Base-by-base conservation (phyloP, 83 land plant species). In the Isoetes engelmannii region DNA sequence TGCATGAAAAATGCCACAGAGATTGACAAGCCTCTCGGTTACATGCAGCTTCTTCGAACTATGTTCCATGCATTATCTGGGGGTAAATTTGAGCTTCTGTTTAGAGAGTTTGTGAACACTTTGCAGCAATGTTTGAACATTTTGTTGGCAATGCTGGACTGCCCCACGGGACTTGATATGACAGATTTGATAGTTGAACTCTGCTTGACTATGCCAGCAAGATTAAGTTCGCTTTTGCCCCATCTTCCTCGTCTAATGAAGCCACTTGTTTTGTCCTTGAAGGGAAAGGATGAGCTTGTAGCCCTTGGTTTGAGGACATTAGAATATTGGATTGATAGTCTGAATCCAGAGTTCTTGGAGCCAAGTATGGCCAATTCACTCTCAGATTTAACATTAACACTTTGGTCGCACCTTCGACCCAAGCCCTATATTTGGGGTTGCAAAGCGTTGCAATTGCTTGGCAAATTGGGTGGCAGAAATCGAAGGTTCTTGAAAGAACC, bases 271-370 rank as follows among this genome's bases (percentile, higher is more conserved):
- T 65, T 92, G 63, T 89, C 92, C 62, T 82, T 95, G 15, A 91
- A 89, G 63, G 97, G 99, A 57, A 92, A 78, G 73, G 95, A 95
- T 75, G 99, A 95, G 7, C 89, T 95, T 13, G 84, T 92, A 8
- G 75, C 77, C 50, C 69, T 95, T 58, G 97, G 94, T 13, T 79
- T 91, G 37, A 80, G 97, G 59, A 95, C 99, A 21, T 86, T 95
- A 49, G 99, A 95, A 62, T 89, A 82, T 59, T 95, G 99, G 99
- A 90, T 95, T 57, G 97, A 95, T 69, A 95, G 99, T 67, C 74
- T 95, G n/a, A 95, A 91, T 79, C 99, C 99, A 63, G 99, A 92
- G 69, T 95, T 95, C 72, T 73, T 95, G 77, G 99, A 95, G 73
- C 97, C 99, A 3, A 95, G 97, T 69, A 95, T 95, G 99, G 97